Percentiles rank a stretch among this genome's conserved stretches.
Conservation (phyloP, 1,284 basidiomycete species). For the Schizophyllum amplum region DNA sequence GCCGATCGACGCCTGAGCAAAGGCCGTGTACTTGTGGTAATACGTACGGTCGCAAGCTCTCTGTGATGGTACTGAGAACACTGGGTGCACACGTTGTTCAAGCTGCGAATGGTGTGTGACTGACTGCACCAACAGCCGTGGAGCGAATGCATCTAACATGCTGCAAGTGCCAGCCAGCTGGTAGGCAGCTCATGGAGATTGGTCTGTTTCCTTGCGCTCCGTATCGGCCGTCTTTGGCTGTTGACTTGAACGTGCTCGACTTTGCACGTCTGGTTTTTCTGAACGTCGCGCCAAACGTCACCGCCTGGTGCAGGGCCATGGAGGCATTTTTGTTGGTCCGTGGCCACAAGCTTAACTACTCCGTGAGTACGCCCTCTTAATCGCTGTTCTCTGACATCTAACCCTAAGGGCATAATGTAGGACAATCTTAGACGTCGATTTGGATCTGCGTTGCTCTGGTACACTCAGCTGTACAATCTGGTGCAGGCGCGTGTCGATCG, state of each 20-base stretch:
- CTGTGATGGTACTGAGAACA: no score
- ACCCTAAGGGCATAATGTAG: not conserved
- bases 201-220: no score
- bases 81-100: no score
- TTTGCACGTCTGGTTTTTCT: not conserved
- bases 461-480: not conserved
- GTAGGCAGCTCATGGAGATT: no score
- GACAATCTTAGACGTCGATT: conserved; percentile 1
- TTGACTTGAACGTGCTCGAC: conserved; percentile 3
- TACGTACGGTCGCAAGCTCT: no score
- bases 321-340: not conserved
- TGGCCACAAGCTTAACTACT: not conserved
- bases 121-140: no score
- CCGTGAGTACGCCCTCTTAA: not conserved
- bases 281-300: not conserved
- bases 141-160: no score
- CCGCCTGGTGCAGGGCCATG: not conserved
- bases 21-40: no score
- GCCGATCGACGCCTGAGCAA: no score
- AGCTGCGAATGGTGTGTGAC: no score
- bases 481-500: not conserved
- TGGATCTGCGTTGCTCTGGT: conserved; percentile 1
- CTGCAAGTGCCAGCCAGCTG: no score
- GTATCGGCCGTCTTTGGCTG: conserved; percentile 1
- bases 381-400: no score